These are phyloP conservation scores for Penicillium diatomitis DNA, from an alignment of 495 filamentous ascomycete genomes.

Conservation along the genomic window DNA sequence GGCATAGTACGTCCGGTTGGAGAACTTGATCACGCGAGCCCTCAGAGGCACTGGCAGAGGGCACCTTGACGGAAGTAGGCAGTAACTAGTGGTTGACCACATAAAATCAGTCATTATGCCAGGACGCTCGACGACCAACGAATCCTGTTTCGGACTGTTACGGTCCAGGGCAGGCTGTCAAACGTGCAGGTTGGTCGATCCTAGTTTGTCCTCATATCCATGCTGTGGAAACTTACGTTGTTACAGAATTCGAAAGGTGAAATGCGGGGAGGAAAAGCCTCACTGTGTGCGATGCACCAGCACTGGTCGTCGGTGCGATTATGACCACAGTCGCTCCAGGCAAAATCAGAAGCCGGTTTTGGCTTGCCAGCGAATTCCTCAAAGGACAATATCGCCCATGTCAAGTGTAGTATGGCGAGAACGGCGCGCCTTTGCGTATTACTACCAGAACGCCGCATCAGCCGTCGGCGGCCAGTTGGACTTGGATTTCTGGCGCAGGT, in stretches of 20 bases:
- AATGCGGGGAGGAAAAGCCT: conserved; percentile 50
- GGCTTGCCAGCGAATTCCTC: neutral
- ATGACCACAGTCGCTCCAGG: conserved; percentile 8
- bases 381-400: conserved; percentile 11
- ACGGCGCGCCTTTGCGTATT: conserved; percentile 33
- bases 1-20: too few species aligned
- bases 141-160: conserved; percentile 6
- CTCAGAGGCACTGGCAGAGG: too few species aligned
- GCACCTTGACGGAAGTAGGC: too few species aligned
- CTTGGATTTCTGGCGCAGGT: conserved; percentile 45
- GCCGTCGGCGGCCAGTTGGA: conserved; percentile 38
- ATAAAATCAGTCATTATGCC: neutral
- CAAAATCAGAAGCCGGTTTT: neutral
- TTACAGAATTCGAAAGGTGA: conserved; percentile 40
- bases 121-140: neutral
- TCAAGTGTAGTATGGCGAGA: conserved; percentile 26
- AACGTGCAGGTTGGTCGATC: conserved; percentile 29
- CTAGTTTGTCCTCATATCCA: neutral
- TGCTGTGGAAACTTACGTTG: neutral
- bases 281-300: conserved; percentile 34
- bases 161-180: conserved; percentile 31
- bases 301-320: conserved; percentile 43
- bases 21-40: too few species aligned
- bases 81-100: too few species aligned
- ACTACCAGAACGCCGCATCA: conserved; percentile 23